Evolutionary conservation across 768 basidiomycete genomes (phyloP), one percentile per base, ranked within the genome.

Genomic region (Boletus tylopilopsis): DNA sequence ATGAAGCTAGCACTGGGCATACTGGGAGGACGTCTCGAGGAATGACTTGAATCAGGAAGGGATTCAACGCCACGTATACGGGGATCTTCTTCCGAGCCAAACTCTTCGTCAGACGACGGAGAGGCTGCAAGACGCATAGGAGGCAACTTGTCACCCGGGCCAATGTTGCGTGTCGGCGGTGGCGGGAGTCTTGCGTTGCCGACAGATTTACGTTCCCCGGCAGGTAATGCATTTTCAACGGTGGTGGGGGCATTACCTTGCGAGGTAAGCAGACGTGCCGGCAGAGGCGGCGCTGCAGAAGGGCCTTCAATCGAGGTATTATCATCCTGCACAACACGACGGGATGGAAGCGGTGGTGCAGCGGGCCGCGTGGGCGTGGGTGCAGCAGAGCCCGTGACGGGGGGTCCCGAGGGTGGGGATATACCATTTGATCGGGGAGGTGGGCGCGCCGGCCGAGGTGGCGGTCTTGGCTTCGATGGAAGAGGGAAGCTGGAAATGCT

Each of bases 101-200:
- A 81, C 11, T 83, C 83, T 24, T 86, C 77, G 12, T 70, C 71
- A 68, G 79, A 48, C 47, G 68, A 59, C 44, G 75, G 73, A 0
- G 73, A 67, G 2, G 62, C 59, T 1, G 76, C 66, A 5, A 75
- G 76, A 23, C 84, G 77, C 22, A 79, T 63, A 3, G 84, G 78
- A 6, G 89, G 87, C 15, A 89, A 73, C 57, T 81, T 87, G 56
- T 84, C 84, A 1, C 85, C 84, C 0, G 77, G 71, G 1, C 71
- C 85, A 38, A 90, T 89, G 0, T 73, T 84, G 6, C 89, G 84
- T 0, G 82, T 86, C 0, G 89, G 89, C 0, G 89, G 89, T 0
- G 89, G 89, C 0, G 79, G 85, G 21, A 84, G 76, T 50, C 67
- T 76, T 30, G 64, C 36, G 64, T 57, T 22, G n/a, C 61, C 60